Conservation (phyloP, 2,329 filamentous ascomycete species). For the Truncatella angustata region DNA sequence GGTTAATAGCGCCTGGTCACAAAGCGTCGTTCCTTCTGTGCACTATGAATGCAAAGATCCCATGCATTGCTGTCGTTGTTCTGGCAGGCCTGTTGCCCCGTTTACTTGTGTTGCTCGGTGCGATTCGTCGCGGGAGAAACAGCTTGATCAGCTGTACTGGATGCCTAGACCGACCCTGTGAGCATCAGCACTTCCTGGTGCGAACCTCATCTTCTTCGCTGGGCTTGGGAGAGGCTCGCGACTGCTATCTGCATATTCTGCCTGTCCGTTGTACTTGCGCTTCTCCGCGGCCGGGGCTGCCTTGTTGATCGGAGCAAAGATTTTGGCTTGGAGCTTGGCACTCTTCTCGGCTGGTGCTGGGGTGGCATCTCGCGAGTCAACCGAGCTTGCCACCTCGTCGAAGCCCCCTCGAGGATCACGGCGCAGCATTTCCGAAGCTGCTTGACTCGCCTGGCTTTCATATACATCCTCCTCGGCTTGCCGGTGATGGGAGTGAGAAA, state of each 20-base stretch:
- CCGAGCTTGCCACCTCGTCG: conserved; percentile 47
- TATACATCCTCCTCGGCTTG: conserved; percentile 61
- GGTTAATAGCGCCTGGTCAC: background rate
- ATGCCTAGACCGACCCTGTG: conserved; percentile 52
- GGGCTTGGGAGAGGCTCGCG: conserved; percentile 42
- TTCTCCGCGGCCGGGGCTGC: conserved; percentile 40
- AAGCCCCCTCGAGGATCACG: conserved; percentile 54
- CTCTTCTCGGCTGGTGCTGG: conserved; percentile 44
- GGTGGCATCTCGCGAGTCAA: conserved; percentile 41
- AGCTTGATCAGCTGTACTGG: conserved; percentile 37
- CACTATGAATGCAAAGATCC: too few relatives aligned
- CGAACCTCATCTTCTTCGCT: conserved; percentile 49
- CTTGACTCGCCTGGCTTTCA: conserved; percentile 75
- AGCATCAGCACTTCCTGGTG: conserved; percentile 36
- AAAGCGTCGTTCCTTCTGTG: background rate
- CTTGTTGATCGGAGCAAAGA: conserved; percentile 45
- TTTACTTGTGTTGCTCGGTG: background rate
- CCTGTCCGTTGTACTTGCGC: conserved; percentile 43
- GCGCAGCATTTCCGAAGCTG: conserved; percentile 72
- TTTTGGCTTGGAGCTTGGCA: conserved; percentile 49
- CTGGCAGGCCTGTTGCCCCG: too few relatives aligned
- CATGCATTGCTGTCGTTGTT: too few relatives aligned
- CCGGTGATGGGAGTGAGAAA: conserved; percentile 17
- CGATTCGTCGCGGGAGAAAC: background rate
- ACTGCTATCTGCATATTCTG: conserved; percentile 26